phyloP scores from a whole-genome alignment of 2,329 filamentous ascomycete species.

The Fusarium chaquense region DNA sequence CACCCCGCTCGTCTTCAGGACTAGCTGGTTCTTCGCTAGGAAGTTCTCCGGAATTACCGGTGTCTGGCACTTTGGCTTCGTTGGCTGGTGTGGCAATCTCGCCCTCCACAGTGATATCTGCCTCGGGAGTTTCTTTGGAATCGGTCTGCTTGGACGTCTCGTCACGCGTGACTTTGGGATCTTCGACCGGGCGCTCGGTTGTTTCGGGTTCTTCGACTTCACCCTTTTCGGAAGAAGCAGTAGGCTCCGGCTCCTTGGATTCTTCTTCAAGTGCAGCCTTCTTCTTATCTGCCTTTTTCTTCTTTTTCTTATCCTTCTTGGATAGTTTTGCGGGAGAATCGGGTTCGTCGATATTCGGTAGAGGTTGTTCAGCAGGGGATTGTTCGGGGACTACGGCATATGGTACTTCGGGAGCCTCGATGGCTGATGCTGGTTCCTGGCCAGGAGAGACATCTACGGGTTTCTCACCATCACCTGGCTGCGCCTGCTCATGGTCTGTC shows the following conservation, averaged over 20 bases:
- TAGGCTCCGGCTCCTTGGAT: conserved; percentile 27
- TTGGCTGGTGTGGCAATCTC: conserved; percentile 22
- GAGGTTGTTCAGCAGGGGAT: conserved; percentile 24
- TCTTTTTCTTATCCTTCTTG: conserved; percentile 53
- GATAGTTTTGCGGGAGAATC: conserved; percentile 46
- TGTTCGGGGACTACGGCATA: conserved; percentile 27
- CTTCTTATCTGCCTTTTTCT: conserved; percentile 50
- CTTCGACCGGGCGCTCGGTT: conserved; percentile 24
- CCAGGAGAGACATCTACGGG: conserved; percentile 36
- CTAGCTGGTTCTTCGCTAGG: conserved; percentile 43
- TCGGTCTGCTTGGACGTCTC: conserved; percentile 34
- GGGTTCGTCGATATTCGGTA: conserved; percentile 35
- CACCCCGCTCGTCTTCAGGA: conserved; percentile 50
- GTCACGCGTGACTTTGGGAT: conserved; percentile 23
- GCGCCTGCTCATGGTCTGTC: conserved; percentile 42
- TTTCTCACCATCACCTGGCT: conserved; percentile 45
- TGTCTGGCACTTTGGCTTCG: conserved; percentile 33
- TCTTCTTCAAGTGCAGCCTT: conserved; percentile 45
- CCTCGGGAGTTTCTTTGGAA: conserved; percentile 19
- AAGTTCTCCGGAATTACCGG: conserved; percentile 37
- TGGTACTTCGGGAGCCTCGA: conserved; percentile 25
- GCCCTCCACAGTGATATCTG: conserved; percentile 15
- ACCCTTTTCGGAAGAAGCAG: conserved; percentile 29
- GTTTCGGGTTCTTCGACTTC: conserved; percentile 23
- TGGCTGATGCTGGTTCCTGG: conserved; percentile 36